Evolutionary conservation across 345 rosid genomes (phyloP).

Genomic region (Bruguiera gymnorhiza): DNA sequence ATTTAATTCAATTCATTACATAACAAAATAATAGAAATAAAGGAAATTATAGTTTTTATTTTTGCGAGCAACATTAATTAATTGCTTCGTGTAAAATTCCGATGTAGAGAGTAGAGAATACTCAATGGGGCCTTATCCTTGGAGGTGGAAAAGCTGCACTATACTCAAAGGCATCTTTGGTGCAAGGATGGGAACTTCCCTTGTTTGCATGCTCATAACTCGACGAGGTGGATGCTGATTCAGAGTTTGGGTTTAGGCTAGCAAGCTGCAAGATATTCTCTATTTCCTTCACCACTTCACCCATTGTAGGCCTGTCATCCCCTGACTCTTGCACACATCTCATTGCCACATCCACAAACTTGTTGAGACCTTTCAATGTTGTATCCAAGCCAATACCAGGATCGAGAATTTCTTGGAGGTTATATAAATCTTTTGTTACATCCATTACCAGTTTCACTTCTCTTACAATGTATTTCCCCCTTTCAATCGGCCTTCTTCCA

Average conservation of each 20-base stretch:
- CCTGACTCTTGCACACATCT: constrained; percentile 56
- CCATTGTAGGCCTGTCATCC: constrained; percentile 53
- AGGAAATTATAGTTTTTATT: too few species aligned
- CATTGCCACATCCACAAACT: constrained; percentile 61
- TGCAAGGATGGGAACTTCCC: constrained; percentile 44
- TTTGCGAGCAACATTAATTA: too few species aligned
- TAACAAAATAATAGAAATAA: too few species aligned
- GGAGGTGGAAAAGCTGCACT: constrained; percentile 15
- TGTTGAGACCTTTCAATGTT: constrained; percentile 53
- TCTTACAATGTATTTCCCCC: constrained; percentile 77
- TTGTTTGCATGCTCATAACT: constrained; percentile 38
- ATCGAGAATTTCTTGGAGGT: constrained; percentile 65
- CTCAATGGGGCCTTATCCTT: background rate
- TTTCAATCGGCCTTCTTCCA: constrained; percentile 68
- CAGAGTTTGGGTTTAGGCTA: constrained; percentile 52
- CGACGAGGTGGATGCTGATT: constrained; percentile 54
- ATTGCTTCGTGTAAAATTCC: too few species aligned
- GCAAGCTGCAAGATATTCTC: constrained; percentile 62
- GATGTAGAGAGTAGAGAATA: too few species aligned
- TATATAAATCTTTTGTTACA: constrained; percentile 48
- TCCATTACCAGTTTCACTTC: constrained; percentile 64
- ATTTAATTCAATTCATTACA: too few species aligned
- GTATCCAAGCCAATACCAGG: constrained; percentile 44
- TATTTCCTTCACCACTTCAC: constrained; percentile 70
- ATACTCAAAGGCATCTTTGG: constrained; percentile 21